Percentiles rank a stretch among this genome's conserved stretches.
Evolutionary conservation across 257 asterid genomes (phyloP).

Genomic region (Thymus mandschuricus): DNA sequence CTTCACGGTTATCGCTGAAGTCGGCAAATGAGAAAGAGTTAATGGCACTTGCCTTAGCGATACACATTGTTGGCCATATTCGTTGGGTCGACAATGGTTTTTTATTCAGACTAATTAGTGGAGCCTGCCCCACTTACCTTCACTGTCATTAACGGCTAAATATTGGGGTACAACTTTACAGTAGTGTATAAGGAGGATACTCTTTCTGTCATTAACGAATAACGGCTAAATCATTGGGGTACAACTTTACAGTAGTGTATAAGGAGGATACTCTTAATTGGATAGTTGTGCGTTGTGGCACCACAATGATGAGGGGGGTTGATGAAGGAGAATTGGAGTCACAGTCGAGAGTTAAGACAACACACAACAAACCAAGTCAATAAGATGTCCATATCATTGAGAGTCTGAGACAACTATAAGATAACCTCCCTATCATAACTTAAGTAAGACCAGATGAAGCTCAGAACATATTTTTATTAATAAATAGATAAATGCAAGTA

Average conservation of each 20-base stretch:
- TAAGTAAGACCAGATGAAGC: constrained; percentile 5
- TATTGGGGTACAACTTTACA: too few relatives aligned
- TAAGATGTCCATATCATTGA: background rate
- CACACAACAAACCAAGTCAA: background rate
- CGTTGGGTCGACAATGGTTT: too few relatives aligned
- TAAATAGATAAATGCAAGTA: constrained; percentile 2
- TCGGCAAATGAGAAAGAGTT: background rate
- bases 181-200: too few relatives aligned
- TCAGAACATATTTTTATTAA: constrained; percentile 1
- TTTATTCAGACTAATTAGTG: too few relatives aligned
- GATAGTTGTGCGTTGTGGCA: too few relatives aligned
- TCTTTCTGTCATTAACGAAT: too few relatives aligned
- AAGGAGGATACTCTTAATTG: too few relatives aligned
- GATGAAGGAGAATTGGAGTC: background rate
- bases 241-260: too few relatives aligned
- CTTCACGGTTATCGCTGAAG: background rate
- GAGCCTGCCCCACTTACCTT: too few relatives aligned
- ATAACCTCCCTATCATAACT: background rate
- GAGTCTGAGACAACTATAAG: background rate
- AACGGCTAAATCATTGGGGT: too few relatives aligned
- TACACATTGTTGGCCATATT: background rate
- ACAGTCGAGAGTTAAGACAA: constrained; percentile 1
- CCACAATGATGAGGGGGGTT: too few relatives aligned
- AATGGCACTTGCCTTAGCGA: background rate
- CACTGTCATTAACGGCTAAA: too few relatives aligned